A percentile compares a stretch with the other conserved stretches of the same genome.
phyloP scores from a whole-genome alignment of 2,329 filamentous ascomycete species.

The Metarhizium rileyi region DNA sequence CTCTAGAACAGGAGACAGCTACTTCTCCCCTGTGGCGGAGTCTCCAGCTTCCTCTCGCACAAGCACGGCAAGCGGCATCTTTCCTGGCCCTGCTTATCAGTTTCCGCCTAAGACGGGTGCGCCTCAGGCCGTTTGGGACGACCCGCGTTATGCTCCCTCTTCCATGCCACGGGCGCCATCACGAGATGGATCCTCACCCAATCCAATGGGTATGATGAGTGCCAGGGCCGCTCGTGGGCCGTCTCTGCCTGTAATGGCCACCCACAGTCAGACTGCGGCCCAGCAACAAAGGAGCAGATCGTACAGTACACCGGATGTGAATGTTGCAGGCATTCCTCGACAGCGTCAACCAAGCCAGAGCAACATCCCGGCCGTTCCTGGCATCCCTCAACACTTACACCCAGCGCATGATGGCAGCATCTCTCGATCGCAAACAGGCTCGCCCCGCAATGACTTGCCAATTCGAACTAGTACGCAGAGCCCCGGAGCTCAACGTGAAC shows the following conservation, averaged over 20 bases:
- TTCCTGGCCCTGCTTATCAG: constrained; percentile 43
- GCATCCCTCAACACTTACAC: constrained; percentile 63
- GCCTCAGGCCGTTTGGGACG: constrained; percentile 59
- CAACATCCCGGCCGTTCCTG: constrained; percentile 60
- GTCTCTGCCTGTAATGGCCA: constrained; percentile 64
- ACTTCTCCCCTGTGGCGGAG: constrained; percentile 83
- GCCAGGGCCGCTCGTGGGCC: constrained; percentile 64
- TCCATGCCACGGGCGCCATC: constrained; percentile 76
- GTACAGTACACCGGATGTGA: constrained; percentile 92
- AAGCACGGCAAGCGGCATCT: constrained; percentile 67
- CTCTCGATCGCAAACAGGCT: constrained; percentile 72
- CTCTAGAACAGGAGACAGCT: constrained; percentile 63
- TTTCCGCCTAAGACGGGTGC: constrained; percentile 67
- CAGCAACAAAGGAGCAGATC: constrained; percentile 72
- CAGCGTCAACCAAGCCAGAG: constrained; percentile 44
- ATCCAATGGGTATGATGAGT: constrained; percentile 53
- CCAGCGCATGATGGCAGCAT: constrained; percentile 52
- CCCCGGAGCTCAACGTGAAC: constrained; percentile 56
- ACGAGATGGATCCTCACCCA: constrained; percentile 60
- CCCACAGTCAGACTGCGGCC: constrained; percentile 42
- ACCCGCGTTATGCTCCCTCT: constrained; percentile 81
- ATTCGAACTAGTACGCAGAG: constrained; percentile 62
- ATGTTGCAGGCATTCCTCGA: constrained; percentile 53
- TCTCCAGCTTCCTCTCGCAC: constrained; percentile 68
- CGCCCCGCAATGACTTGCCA: constrained; percentile 60